Base-by-base conservation (phyloP, 2,329 filamentous ascomycete species). In the Ophiostoma quercus region DNA sequence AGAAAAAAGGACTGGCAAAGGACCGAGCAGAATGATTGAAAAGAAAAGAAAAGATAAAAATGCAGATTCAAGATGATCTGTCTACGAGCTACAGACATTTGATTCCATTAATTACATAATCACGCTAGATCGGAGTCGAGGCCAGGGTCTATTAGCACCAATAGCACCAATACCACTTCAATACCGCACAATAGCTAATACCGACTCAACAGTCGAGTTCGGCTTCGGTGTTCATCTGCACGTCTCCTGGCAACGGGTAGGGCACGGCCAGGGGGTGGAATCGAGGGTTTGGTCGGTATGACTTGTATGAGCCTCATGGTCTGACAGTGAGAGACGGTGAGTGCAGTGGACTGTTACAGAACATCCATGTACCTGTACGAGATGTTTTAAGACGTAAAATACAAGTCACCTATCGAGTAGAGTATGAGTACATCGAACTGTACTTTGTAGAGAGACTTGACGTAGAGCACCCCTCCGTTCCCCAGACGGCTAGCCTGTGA, bases 251-350 rank as follows among this genome's bases (percentile, higher is more conserved):
- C 57, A 62, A 62, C 57, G 51, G 47, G 22, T 67, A 69, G 70
- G 70, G 70, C 63, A 69, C 6, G 70, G 62, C 65, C n/a, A 71
- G 67, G 70, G 70, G 70, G 70, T 69, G 67, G 67, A 71, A 69
- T 69, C 43, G 51, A 67, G 70, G 70, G 69, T n/a, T 60, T 29
- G 22, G 22, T 60, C 9, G 22, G 54, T 29, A 29, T 43, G 12
- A 43, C 39, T 11, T 19, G 41, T 47, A 47, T 62, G 57, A 62
- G 57, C 25, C 57, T 62, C 57, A 62, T 32, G 57, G 25, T 16
- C 57, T 32, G 57, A 62, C 57, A 32, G 22, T 19, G 22, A 25
- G 8, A 11, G 51, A 57, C 51, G 51, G 16, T n/a, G 41, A 43
- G 6, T 14, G 19, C 16, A n/a, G 43, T 47, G 43, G 16, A 47